Conservation (phyloP, 1,284 basidiomycete species). For the Ustilago nuda region DNA sequence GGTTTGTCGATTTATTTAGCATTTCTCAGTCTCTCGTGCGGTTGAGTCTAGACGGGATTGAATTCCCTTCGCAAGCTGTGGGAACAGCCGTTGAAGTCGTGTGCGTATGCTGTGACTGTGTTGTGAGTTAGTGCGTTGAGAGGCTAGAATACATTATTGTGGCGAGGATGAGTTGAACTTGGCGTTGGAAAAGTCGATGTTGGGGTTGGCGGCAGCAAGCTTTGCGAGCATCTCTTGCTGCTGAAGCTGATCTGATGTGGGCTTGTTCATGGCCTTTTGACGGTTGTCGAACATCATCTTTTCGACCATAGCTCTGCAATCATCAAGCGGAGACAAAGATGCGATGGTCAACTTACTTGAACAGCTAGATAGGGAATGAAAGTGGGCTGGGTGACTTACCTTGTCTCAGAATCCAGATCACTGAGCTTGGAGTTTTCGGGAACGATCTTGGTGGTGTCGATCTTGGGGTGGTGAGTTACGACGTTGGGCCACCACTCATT, state of each 20-base stretch:
- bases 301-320: constrained; percentile 89
- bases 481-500: constrained; percentile 99
- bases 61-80: not conserved
- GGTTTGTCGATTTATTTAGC: too few species aligned
- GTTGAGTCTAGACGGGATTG: too few species aligned
- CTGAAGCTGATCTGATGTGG: constrained; percentile 68
- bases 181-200: constrained; percentile 52
- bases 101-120: not conserved
- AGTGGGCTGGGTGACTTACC: constrained; percentile 71
- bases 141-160: constrained; percentile 13
- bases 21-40: too few species aligned
- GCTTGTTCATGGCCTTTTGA: constrained; percentile 97
- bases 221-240: constrained; percentile 59
- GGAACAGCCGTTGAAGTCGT: not conserved
- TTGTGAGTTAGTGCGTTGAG: not conserved
- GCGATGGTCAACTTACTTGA: not conserved
- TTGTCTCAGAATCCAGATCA: constrained; percentile 92
- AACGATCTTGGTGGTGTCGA: constrained; percentile 95
- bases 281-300: constrained; percentile 99
- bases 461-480: constrained; percentile 91
- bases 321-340: not conserved
- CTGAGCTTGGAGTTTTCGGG: constrained; percentile 95
- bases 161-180: constrained; percentile 44
- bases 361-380: not conserved
- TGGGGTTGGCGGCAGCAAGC: constrained; percentile 44